Percentiles rank a stretch among this genome's conserved stretches.
Evolutionary conservation across 139 green algal species (phyloP).

Genomic region (Parachlorella kessleri): DNA sequence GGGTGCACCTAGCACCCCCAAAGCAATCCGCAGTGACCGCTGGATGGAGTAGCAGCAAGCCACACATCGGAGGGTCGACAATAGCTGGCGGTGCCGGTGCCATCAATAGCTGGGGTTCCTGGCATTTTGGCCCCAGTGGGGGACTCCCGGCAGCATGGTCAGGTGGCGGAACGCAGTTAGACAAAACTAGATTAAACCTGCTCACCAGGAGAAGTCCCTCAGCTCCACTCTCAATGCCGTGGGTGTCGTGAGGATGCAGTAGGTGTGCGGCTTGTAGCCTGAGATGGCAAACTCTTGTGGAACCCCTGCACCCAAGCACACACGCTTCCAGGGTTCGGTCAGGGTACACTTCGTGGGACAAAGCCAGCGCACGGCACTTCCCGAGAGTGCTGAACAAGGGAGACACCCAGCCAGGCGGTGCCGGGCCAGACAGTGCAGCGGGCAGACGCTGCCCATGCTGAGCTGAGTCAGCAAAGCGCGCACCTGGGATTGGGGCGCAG

Average conservation of each 20-base stretch:
- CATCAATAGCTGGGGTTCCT: no score
- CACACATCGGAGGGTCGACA: no score
- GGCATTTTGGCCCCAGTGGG: no score
- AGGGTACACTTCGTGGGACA: background rate
- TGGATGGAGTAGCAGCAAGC: no score
- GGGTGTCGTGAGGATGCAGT: background rate
- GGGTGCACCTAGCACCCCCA: no score
- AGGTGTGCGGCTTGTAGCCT: conserved; percentile 1
- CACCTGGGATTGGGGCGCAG: background rate
- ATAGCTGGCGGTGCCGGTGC: no score
- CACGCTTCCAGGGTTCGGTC: background rate
- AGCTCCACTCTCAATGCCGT: background rate
- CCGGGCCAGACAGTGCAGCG: background rate
- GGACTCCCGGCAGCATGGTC: no score
- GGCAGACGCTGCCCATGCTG: background rate
- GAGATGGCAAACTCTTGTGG: background rate
- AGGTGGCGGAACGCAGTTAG: no score
- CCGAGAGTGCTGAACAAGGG: background rate
- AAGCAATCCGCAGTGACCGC: no score
- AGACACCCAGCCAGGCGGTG: background rate
- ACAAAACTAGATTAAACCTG: no score
- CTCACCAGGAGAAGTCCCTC: conserved; percentile 1
- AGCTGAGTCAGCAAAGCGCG: background rate
- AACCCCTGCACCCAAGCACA: background rate
- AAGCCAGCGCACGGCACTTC: background rate